A percentile compares a stretch with the other conserved stretches of the same genome.
These are phyloP conservation scores for Sambucus nigra DNA, from an alignment of 129 eudicot species.

Conservation along the genomic window DNA sequence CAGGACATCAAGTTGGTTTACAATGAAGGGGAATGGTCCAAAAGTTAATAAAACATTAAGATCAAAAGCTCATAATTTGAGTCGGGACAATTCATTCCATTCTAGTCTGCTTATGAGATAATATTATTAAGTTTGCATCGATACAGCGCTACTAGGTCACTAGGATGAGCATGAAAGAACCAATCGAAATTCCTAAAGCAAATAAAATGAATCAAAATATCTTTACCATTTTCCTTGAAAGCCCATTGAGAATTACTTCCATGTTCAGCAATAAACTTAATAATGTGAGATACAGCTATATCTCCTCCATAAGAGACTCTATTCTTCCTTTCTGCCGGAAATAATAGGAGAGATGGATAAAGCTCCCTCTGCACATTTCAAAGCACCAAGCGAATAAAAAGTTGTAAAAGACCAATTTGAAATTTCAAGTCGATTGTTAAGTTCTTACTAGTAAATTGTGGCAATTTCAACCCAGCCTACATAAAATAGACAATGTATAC, in stretches of 20 bases:
- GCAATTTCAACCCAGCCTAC: neutral
- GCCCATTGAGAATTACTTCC: conserved; percentile 47
- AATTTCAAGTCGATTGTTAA: neutral
- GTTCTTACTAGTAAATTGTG: neutral
- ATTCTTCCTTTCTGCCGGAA: conserved; percentile 69
- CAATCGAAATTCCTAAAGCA: neutral
- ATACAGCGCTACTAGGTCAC: no score
- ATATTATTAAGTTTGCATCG: no score
- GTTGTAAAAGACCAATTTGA: neutral
- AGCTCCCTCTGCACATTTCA: conserved; percentile 62
- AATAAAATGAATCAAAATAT: neutral
- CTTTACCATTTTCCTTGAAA: conserved; percentile 49
- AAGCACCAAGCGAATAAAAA: neutral
- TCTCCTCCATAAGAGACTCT: conserved; percentile 64
- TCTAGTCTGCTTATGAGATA: no score
- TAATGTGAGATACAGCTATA: conserved; percentile 42
- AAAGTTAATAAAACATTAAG: no score
- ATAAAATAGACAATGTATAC: no score
- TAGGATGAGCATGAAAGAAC: neutral
- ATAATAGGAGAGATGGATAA: conserved; percentile 73
- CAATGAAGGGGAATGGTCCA: no score
- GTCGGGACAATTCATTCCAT: no score
- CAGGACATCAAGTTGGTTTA: no score
- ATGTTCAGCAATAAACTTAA: conserved; percentile 64
- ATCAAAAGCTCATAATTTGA: no score